A percentile compares a stretch with the other conserved stretches of the same genome.
Evolutionary conservation across 257 asterid genomes (phyloP).

Genomic region (Craterostigma plantagineum): DNA sequence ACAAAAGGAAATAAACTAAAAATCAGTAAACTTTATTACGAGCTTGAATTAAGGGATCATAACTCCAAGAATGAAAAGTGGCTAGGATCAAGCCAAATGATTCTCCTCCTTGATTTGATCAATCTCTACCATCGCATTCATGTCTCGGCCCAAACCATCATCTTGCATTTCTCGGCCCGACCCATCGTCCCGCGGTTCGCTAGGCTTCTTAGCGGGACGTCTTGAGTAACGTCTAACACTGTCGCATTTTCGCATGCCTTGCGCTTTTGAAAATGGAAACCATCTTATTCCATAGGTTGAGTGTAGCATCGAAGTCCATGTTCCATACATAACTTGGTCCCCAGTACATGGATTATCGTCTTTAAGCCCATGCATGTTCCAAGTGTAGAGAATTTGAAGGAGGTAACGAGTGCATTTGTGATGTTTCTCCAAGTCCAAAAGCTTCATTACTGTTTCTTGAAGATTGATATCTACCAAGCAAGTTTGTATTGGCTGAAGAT

Average conservation of each 20-base stretch:
- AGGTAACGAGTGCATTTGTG: conserved; percentile 60
- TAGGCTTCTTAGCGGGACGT: no score
- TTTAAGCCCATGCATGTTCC: conserved; percentile 42
- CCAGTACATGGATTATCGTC: conserved; percentile 14
- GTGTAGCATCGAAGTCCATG: conserved; percentile 34
- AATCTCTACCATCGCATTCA: no score
- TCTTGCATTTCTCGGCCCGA: no score
- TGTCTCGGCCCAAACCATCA: no score
- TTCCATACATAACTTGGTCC: conserved; percentile 24
- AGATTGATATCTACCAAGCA: conserved; percentile 36
- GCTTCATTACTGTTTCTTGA: conserved; percentile 37
- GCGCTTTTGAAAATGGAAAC: conserved; percentile 51
- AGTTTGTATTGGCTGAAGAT: conserved; percentile 21
- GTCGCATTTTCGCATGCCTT: conserved; percentile 65
- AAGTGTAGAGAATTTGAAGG: conserved; percentile 62
- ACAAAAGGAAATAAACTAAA: no score
- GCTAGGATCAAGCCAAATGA: no score
- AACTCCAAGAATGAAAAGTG: no score
- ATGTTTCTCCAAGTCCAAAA: conserved; percentile 57
- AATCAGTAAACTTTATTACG: no score
- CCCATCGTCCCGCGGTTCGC: no score
- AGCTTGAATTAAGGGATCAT: no score
- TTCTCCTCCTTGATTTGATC: no score
- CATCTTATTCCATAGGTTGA: conserved; percentile 57
- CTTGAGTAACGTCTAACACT: no score